These are phyloP conservation scores for Kodamaea derodonti DNA, from an alignment of 1,139 yeast genomes.

Conservation along the genomic window DNA sequence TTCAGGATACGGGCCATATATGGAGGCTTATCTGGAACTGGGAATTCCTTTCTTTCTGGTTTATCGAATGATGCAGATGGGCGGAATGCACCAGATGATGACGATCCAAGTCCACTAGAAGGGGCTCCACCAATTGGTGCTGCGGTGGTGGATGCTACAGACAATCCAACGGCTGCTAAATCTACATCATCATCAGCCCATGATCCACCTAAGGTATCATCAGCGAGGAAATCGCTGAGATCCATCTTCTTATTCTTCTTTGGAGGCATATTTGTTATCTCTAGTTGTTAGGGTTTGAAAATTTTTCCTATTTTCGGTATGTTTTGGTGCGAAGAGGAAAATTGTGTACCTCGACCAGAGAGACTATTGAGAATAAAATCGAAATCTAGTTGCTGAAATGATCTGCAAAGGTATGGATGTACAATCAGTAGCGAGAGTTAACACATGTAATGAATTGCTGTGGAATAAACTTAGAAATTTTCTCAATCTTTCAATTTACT, in stretches of 20 bases:
- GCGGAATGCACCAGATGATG: conserved; percentile 3
- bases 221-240: conserved; percentile 49
- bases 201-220: conserved; percentile 39
- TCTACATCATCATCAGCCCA: conserved; percentile 31
- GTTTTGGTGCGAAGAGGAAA: neutral
- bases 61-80: conserved; percentile 11
- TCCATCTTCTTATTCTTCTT: conserved; percentile 49
- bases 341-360: no score
- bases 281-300: neutral
- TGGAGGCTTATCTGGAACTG: conserved; percentile 90
- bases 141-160: conserved; percentile 23
- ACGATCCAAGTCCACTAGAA: conserved; percentile 12
- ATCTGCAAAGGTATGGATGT: no score
- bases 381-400: no score
- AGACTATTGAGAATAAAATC: no score
- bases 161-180: conserved; percentile 22
- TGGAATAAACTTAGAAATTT: no score
- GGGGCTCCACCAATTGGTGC: conserved; percentile 17
- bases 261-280: conserved; percentile 23
- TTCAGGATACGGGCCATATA: conserved; percentile 84
- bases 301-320: neutral
- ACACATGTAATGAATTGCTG: no score
- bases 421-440: no score
- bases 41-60: conserved; percentile 61
- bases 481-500: no score